Evolutionary conservation across 2,329 filamentous ascomycete species (phyloP).

Genomic region (Chlorencoelia australis): DNA sequence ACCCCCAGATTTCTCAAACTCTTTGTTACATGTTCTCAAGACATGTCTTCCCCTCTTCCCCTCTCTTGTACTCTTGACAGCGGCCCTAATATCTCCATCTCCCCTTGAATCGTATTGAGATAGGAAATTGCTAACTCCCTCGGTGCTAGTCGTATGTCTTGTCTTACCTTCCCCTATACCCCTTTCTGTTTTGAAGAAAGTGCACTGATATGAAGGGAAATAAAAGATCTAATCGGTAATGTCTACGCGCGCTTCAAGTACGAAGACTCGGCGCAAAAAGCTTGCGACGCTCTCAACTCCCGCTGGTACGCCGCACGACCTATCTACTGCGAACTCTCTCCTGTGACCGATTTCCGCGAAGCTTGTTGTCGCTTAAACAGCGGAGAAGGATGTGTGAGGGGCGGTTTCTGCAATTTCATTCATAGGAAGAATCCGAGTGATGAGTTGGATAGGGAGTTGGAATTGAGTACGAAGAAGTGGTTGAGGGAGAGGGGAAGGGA

Average conservation of each 20-base stretch:
- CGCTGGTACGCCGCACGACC: slow-evolving; percentile 96
- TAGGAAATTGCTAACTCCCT: no score
- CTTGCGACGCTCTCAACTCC: slow-evolving; percentile 87
- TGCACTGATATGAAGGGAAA: slow-evolving; percentile 17
- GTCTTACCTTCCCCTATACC: background rate
- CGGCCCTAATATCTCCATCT: no score
- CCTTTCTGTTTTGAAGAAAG: background rate
- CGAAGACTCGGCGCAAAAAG: slow-evolving; percentile 88
- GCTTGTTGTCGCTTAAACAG: slow-evolving; percentile 92
- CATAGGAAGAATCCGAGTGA: slow-evolving; percentile 89
- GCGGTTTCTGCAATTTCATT: slow-evolving; percentile 99
- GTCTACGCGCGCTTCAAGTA: slow-evolving; percentile 99
- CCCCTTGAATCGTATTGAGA: no score
- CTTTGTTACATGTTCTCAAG: background rate
- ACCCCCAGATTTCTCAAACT: no score
- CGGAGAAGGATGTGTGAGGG: slow-evolving; percentile 89
- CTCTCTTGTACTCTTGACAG: no score
- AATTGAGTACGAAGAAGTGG: slow-evolving; percentile 93
- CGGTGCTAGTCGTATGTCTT: slow-evolving; percentile 15
- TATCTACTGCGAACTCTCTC: slow-evolving; percentile 95
- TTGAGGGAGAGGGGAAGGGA: slow-evolving; percentile 75
- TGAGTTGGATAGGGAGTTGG: slow-evolving; percentile 81
- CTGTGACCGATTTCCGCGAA: slow-evolving; percentile 96
- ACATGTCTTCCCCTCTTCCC: background rate
- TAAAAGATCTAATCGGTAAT: slow-evolving; percentile 83